These are phyloP conservation scores for Trematosphaeria pertusa DNA, from an alignment of 2,329 filamentous ascomycete species.

Conservation along the genomic window DNA sequence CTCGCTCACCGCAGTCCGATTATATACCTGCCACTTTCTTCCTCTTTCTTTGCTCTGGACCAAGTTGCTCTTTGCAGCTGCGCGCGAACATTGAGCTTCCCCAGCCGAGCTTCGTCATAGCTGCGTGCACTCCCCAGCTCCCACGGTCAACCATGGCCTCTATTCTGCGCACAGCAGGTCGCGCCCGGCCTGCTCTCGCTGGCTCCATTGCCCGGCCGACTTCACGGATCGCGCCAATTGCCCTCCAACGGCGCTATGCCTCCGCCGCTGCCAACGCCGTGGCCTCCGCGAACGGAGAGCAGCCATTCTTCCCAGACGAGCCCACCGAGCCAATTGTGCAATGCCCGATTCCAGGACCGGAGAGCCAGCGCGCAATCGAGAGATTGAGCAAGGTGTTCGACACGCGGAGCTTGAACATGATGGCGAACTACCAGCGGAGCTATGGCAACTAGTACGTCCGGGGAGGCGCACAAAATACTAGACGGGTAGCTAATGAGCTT, in stretches of 20 bases:
- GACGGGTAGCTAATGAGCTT: slow-evolving; percentile 12
- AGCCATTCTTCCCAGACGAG: slow-evolving; percentile 66
- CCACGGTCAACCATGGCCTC: slow-evolving; percentile 37
- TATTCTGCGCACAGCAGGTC: slow-evolving; percentile 36
- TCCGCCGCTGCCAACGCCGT: slow-evolving; percentile 39
- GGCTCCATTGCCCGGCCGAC: slow-evolving; percentile 24
- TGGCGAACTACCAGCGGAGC: slow-evolving; percentile 47
- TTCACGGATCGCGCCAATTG: slow-evolving; percentile 23
- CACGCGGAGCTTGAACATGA: slow-evolving; percentile 78
- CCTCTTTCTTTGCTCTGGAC: background rate
- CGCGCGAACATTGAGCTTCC: too few relatives aligned
- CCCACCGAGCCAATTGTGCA: slow-evolving; percentile 61
- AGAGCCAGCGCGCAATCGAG: slow-evolving; percentile 71
- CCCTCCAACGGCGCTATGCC: slow-evolving; percentile 38
- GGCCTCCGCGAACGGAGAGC: slow-evolving; percentile 45
- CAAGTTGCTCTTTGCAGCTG: background rate
- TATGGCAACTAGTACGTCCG: slow-evolving; percentile 75
- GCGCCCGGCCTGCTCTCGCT: slow-evolving; percentile 24
- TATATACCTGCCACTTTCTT: background rate
- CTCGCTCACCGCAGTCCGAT: background rate
- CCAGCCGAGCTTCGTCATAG: background rate
- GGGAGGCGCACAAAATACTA: too few relatives aligned
- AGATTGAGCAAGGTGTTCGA: slow-evolving; percentile 83
- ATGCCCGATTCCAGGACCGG: slow-evolving; percentile 76
- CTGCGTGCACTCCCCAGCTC: background rate